phyloP scores from a whole-genome alignment of 352 stramenopile species.

The Elongisporangium prolatum region DNA sequence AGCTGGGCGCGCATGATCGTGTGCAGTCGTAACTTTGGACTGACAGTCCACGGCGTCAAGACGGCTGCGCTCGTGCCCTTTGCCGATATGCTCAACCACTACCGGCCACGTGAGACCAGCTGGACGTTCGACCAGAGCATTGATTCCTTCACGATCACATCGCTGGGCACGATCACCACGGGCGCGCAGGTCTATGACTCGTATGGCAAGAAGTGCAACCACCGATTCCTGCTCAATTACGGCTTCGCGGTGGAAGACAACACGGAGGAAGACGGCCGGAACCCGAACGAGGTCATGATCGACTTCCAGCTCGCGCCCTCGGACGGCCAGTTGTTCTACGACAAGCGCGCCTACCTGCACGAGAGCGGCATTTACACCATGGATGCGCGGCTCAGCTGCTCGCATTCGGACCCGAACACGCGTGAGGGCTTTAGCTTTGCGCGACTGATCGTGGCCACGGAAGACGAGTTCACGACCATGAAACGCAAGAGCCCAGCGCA shows the following conservation, averaged over 20 bases:
- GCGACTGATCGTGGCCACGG: constrained; percentile 77
- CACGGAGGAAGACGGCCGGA: constrained; percentile 96
- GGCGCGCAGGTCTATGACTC: constrained; percentile 98
- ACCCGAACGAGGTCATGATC: constrained; percentile 96
- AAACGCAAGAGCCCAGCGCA: constrained; percentile 76
- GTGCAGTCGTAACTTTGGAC: constrained; percentile 98
- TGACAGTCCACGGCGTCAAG: constrained; percentile 96
- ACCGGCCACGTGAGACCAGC: constrained; percentile 96
- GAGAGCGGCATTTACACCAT: constrained; percentile 86
- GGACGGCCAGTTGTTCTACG: constrained; percentile 77
- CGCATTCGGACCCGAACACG: constrained; percentile 81
- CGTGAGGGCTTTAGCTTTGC: constrained; percentile 84
- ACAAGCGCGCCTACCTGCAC: constrained; percentile 81
- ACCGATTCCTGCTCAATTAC: constrained; percentile 99
- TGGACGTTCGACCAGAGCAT: constrained; percentile 88
- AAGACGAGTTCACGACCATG: constrained; percentile 82
- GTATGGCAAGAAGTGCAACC: constrained; percentile 99
- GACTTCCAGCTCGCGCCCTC: constrained; percentile 62
- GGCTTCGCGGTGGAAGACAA: constrained; percentile 99
- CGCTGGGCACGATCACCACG: constrained; percentile 65
- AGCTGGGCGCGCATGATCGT: constrained; percentile 99
- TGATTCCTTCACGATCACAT: constrained; percentile 87
- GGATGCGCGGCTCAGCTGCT: constrained; percentile 81
- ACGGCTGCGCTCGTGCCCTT: constrained; percentile 98
- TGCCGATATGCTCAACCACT: constrained; percentile 99